These are phyloP conservation scores for Rosellinia necatrix DNA, from an alignment of 2,329 filamentous ascomycete genomes.

Conservation along the genomic window DNA sequence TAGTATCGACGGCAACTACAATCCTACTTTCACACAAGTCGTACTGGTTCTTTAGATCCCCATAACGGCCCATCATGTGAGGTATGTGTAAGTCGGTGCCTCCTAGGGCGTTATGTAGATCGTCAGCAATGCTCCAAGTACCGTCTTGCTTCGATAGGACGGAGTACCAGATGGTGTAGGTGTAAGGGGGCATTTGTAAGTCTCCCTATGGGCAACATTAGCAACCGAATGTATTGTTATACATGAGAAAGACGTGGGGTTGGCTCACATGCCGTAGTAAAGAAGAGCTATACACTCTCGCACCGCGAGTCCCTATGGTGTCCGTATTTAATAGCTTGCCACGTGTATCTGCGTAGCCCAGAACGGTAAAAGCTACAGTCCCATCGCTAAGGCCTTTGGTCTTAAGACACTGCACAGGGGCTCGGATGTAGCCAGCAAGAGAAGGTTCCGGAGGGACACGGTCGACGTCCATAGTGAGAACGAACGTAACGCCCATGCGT, in stretches of 20 bases:
- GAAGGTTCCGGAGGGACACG: conserved; percentile 31
- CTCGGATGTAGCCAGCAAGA: conserved; percentile 41
- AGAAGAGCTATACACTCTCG: conserved; percentile 43
- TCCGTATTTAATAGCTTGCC: conserved; percentile 43
- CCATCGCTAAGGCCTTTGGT: conserved; percentile 43
- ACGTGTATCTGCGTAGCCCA: conserved; percentile 41
- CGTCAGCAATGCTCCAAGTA: conserved; percentile 39
- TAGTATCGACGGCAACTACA: conserved; percentile 37
- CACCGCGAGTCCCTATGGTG: conserved; percentile 35
- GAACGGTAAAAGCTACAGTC: conserved; percentile 43
- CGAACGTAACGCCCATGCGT: conserved; percentile 39
- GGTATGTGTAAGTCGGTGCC: conserved; percentile 42
- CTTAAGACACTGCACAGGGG: conserved; percentile 41
- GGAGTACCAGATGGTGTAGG: conserved; percentile 47
- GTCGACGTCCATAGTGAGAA: conserved; percentile 38
- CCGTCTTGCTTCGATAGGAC: conserved; percentile 37
- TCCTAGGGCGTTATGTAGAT: conserved; percentile 43
- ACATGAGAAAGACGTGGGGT: neutral
- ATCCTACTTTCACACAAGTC: conserved; percentile 44
- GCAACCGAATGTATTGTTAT: neutral
- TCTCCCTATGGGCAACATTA: conserved; percentile 38
- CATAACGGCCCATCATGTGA: conserved; percentile 34
- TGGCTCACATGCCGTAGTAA: conserved; percentile 42
- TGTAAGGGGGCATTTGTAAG: conserved; percentile 38
- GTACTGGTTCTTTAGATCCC: conserved; percentile 34